Conservation (phyloP, 768 basidiomycete genomes). For the Tricholoma furcatifolium region DNA sequence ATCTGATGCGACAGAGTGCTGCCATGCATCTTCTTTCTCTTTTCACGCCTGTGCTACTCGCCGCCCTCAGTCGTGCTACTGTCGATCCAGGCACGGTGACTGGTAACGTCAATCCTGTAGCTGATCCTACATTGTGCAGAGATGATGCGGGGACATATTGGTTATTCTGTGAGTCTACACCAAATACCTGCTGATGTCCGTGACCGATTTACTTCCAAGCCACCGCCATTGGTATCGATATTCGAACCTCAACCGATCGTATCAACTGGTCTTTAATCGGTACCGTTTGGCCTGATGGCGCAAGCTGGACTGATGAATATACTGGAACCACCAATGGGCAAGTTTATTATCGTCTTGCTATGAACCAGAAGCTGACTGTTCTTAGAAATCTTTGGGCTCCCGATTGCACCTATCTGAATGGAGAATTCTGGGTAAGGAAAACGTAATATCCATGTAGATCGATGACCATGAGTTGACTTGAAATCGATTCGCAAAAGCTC, state of each 20-base stretch:
- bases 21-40: conserved; percentile 13
- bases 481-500: conserved; percentile 32
- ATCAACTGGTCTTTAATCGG: conserved; percentile 45
- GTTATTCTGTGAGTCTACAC: conserved; percentile 41
- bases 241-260: conserved; percentile 48
- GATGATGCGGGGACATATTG: conserved; percentile 45
- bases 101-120: conserved; percentile 37
- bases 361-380: background rate
- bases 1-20: background rate
- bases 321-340: conserved; percentile 48
- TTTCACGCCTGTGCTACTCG: conserved; percentile 7
- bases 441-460: too few relatives aligned
- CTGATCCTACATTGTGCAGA: conserved; percentile 52
- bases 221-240: conserved; percentile 46
- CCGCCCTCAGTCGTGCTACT: conserved; percentile 19
- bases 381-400: conserved; percentile 38
- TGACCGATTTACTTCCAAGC: conserved; percentile 22
- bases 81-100: conserved; percentile 36
- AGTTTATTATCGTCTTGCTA: background rate
- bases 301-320: conserved; percentile 48
- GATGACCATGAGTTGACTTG: too few relatives aligned
- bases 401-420: conserved; percentile 32
- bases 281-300: conserved; percentile 48
- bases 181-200: background rate
- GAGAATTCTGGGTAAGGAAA: conserved; percentile 26